phyloP scores from a whole-genome alignment of 805 yeast species.

The Metschnikowia proteae region DNA sequence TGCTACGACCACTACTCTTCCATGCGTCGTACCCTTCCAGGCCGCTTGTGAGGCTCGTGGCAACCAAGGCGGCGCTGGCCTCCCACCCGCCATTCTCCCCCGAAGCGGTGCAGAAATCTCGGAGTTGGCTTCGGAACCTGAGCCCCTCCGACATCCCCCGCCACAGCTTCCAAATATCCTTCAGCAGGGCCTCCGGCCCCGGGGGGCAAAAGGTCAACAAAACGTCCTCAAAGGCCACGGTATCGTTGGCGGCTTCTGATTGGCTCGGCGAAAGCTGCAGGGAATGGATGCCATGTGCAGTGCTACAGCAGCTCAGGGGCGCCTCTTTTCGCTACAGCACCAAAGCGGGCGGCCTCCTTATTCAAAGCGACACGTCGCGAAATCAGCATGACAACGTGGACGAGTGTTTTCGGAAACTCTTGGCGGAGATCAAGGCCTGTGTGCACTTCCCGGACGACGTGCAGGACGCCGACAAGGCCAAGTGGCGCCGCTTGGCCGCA shows the following conservation, averaged over 20 bases:
- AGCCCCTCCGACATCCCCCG: slow-evolving; percentile 39
- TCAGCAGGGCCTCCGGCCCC: slow-evolving; percentile 70
- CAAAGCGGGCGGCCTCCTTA: slow-evolving; percentile 49
- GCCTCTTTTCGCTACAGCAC: slow-evolving; percentile 51
- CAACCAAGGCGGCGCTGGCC: not conserved
- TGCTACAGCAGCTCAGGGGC: slow-evolving; percentile 39
- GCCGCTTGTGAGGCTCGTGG: not conserved
- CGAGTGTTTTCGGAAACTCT: slow-evolving; percentile 58
- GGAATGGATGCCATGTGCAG: slow-evolving; percentile 57
- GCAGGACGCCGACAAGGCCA: slow-evolving; percentile 41
- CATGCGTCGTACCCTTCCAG: too few species aligned
- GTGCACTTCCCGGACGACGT: slow-evolving; percentile 49
- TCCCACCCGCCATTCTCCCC: not conserved
- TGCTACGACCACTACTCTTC: not conserved
- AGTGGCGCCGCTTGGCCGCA: slow-evolving; percentile 46
- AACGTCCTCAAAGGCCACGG: slow-evolving; percentile 61
- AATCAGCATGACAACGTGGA: slow-evolving; percentile 54
- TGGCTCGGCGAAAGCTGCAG: slow-evolving; percentile 42
- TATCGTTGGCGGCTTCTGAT: slow-evolving; percentile 41
- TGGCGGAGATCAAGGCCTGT: slow-evolving; percentile 45
- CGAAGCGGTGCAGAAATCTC: slow-evolving; percentile 24
- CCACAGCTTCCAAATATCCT: slow-evolving; percentile 41
- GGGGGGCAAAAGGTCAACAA: slow-evolving; percentile 90
- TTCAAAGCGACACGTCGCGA: slow-evolving; percentile 59
- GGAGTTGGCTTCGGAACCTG: slow-evolving; percentile 41